A percentile compares a stretch with the other conserved stretches of the same genome.
phyloP scores from a whole-genome alignment of 495 filamentous ascomycete species.

The Jackrogersella minutella region DNA sequence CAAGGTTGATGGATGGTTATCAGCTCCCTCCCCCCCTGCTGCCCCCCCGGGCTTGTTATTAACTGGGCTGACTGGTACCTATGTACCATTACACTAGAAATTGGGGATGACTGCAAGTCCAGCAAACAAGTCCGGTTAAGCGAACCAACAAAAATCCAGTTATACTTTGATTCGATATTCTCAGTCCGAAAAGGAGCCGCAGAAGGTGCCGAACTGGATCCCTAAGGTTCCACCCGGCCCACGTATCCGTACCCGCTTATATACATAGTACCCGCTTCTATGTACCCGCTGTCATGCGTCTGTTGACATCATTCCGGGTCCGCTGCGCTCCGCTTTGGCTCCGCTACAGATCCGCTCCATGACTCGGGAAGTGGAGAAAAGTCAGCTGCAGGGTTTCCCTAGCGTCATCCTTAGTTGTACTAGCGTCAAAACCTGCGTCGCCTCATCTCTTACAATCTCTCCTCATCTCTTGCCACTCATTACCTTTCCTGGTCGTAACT shows the following conservation, averaged over 20 bases:
- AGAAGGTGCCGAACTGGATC: slow-evolving; percentile 35
- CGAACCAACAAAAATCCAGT: slow-evolving; percentile 13
- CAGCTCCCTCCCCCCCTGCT: no score
- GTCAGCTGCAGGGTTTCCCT: not conserved
- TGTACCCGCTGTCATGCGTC: slow-evolving; percentile 34
- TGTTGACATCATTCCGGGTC: slow-evolving; percentile 40
- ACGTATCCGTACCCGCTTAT: slow-evolving; percentile 31
- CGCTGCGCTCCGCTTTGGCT: slow-evolving; percentile 35
- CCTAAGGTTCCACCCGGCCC: slow-evolving; percentile 23
- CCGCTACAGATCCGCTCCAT: slow-evolving; percentile 33
- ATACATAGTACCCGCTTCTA: slow-evolving; percentile 31
- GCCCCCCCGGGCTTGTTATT: no score
- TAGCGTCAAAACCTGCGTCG: slow-evolving; percentile 22
- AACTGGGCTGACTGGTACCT: no score
- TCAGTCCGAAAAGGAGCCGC: slow-evolving; percentile 39
- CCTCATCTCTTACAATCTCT: slow-evolving; percentile 28
- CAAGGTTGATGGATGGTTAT: no score
- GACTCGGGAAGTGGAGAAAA: slow-evolving; percentile 23
- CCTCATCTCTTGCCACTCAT: not conserved
- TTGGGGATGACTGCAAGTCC: slow-evolving; percentile 25
- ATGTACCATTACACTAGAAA: no score
- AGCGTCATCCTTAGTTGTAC: slow-evolving; percentile 30
- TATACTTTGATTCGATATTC: not conserved
- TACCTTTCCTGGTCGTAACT: not conserved
- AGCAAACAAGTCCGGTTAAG: slow-evolving; percentile 33